Evolutionary conservation across 192 early-diverging fungal genomes (phyloP), one percentile per base, ranked within the genome.

Genomic region (Coemansia sp.): DNA sequence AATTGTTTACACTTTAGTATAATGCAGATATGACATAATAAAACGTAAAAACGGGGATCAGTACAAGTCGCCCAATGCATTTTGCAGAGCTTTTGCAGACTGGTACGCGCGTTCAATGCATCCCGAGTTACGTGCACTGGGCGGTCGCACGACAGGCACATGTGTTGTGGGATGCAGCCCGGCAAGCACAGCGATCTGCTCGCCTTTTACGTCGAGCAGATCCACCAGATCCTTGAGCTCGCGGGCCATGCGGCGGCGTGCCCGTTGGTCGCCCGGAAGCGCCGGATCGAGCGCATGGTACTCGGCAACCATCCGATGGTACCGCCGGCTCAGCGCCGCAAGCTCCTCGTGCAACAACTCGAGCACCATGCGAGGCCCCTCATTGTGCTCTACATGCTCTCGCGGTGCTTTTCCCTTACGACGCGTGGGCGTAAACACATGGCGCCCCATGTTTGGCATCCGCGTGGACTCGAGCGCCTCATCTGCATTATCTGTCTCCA

Each of bases 211-310:
- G 21, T 81, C 74, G 22, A 81, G 41, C 47, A 81, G 50, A 35
- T 81, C 79, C 10, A 81, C 79, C 48, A 81, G 55, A 45, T 81
- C 73, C 58, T 76, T 81, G 21, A 81, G 63, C 60, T 81, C 79
- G 5, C 64, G 55, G 0, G 79, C 67, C 79, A 81, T 73, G 22
- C 38, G 45, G 22, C 79, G 53, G 29, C 79, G 59, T 0, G 55
- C 38, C 4, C 70, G 58, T 62, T 76, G 73, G 53, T 76, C 67
- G 1, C 11, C 39, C 12, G 22, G 37, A 17, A 63, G 10, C 2
- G 70, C 39, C 19, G 79, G 79, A 29, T 76, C 62, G 32, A 76
- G 57, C 6, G 17, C 11, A 17, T 66, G 63, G 51, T 65, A 81
- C 65, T 75, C 73, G 19, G 57, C 64, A 2, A 68, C 74, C 56